phyloP scores from a whole-genome alignment of 2,329 filamentous ascomycete genomes.

The Neofusicoccum umdonicola region DNA sequence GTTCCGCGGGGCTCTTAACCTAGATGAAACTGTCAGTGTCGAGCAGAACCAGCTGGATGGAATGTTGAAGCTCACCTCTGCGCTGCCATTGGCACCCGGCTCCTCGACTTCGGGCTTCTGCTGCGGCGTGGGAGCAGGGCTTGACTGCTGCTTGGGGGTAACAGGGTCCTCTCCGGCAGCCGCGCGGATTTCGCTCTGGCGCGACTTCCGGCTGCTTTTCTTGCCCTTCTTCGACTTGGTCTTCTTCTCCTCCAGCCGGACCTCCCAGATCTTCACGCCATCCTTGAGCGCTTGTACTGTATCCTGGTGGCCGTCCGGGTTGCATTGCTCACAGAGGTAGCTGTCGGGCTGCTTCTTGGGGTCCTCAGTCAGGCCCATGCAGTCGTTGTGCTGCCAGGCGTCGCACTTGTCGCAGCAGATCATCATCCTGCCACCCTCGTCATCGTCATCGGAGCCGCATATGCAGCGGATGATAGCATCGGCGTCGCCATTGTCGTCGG shows the following conservation, averaged over 20 bases:
- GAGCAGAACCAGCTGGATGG: background rate
- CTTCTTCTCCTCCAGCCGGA: conserved; percentile 58
- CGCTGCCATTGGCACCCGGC: conserved; percentile 14
- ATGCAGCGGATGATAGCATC: conserved; percentile 87
- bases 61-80: background rate
- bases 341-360: conserved; percentile 48
- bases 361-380: conserved; percentile 80
- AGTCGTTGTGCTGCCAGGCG: conserved; percentile 97
- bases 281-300: conserved; percentile 73
- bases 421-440: conserved; percentile 86
- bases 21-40: background rate
- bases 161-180: conserved; percentile 43
- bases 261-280: conserved; percentile 85
- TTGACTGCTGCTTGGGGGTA: conserved; percentile 23
- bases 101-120: conserved; percentile 23
- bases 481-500: conserved; percentile 54
- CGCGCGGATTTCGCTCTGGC: conserved; percentile 58
- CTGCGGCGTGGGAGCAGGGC: conserved; percentile 7
- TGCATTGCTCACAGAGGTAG: conserved; percentile 91
- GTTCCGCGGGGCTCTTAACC: conserved; percentile 8
- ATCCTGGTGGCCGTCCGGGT: conserved; percentile 76
- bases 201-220: conserved; percentile 61
- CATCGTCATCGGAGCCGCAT: conserved; percentile 82
- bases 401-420: conserved; percentile 91
- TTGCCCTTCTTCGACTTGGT: conserved; percentile 57